Evolutionary conservation across 345 rosid species (phyloP), one percentile per base, ranked within the genome.

Genomic region (Lepidium sativum): DNA sequence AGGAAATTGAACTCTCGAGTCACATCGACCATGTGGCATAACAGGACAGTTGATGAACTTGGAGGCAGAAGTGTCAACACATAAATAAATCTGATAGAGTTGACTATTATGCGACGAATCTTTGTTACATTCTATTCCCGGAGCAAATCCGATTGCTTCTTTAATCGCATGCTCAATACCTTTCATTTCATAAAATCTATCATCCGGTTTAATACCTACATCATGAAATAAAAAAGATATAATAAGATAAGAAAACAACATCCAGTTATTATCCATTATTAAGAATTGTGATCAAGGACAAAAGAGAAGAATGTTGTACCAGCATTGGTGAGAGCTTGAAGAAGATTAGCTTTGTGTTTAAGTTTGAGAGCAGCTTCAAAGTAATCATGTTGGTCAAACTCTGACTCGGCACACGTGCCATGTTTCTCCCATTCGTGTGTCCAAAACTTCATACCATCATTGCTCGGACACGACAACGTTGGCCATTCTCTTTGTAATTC

Each of bases 341-440:
- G 85, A 65, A 92, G 91, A 67, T 87, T 80, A 5, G 76, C 79
- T 70, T 83, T 81, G 33, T 84, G 43, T 67, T 87, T 92, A 29
- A 89, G 75, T 53, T 77, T 77, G 16, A 92, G 84, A 43, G 79
- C 94, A 1, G 91, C 82, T 67, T 85, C 79, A 3, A 92, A 92
- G 75, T 92, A 92, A 20, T 79, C 91, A 20, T 70, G 94, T 68
- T 87, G 88, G 76, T 80, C 95, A 5, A 92, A 84, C 44, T 80
- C 89, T 0, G 98, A 87, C 64, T 89, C 94, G 0, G 98, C 71
- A 70, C 98, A 92, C 6, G 96, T 89, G 4, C 97, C 98, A 6
- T 92, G 97, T 71, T 92, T 92, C 15, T 29, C 71, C 98, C 97
- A 92, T 62, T 92, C 97, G 39, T 92, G 97, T n/a, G 89, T 72